A percentile compares a stretch with the other conserved stretches of the same genome.
Evolutionary conservation across 495 filamentous ascomycete species (phyloP).

Genomic region (Hypoxylon crocopeplum): DNA sequence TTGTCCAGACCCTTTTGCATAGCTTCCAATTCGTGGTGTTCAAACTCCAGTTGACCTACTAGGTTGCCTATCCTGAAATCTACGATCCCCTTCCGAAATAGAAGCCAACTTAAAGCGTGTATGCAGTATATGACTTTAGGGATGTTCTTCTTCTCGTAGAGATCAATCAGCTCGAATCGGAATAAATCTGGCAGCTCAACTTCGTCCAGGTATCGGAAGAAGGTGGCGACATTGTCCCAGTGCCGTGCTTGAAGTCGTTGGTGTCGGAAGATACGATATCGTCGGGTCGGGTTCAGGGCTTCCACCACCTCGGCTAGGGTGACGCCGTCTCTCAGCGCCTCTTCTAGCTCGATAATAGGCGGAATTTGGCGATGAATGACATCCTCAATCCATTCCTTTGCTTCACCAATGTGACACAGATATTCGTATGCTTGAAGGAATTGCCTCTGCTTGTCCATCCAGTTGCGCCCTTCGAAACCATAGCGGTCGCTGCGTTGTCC

Average conservation of each 20-base stretch:
- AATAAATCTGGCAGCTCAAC: slow-evolving; percentile 98
- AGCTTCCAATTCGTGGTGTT: slow-evolving; percentile 94
- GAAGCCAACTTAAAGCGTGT: slow-evolving; percentile 93
- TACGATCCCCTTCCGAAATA: slow-evolving; percentile 92
- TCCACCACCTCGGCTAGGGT: slow-evolving; percentile 97
- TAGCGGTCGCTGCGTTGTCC: slow-evolving; percentile 59
- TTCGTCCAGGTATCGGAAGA: slow-evolving; percentile 91
- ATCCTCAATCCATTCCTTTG: slow-evolving; percentile 99
- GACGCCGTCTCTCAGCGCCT: slow-evolving; percentile 90
- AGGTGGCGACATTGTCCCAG: slow-evolving; percentile 94
- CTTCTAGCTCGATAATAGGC: slow-evolving; percentile 94
- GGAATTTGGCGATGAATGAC: slow-evolving; percentile 89
- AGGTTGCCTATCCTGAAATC: slow-evolving; percentile 98
- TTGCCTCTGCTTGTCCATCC: slow-evolving; percentile 98
- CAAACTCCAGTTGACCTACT: slow-evolving; percentile 95
- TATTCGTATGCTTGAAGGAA: slow-evolving; percentile 99
- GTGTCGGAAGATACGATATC: slow-evolving; percentile 82
- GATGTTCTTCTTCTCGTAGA: slow-evolving; percentile 99
- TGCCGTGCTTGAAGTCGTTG: slow-evolving; percentile 90
- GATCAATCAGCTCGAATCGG: slow-evolving; percentile 94
- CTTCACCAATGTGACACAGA: slow-evolving; percentile 98
- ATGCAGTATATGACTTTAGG: slow-evolving; percentile 99
- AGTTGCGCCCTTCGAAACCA: slow-evolving; percentile 85
- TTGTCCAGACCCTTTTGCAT: slow-evolving; percentile 97
- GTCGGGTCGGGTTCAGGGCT: slow-evolving; percentile 77